A percentile compares a stretch with the other conserved stretches of the same genome.
Conservation (phyloP, 345 rosid genomes). For the Cardamine occulta region DNA sequence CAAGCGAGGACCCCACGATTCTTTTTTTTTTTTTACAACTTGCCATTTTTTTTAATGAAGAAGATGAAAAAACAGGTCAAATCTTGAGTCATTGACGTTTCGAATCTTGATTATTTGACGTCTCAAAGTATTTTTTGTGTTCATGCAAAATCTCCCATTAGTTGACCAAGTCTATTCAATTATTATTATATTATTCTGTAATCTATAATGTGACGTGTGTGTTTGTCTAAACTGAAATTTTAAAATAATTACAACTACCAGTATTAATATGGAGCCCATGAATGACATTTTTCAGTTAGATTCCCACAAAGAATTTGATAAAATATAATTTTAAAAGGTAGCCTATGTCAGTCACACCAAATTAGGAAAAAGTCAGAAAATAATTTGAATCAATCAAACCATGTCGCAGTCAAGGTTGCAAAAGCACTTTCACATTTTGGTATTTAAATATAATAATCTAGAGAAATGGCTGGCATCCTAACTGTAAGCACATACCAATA, state of each 20-base stretch:
- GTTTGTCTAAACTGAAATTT: conserved; percentile 14
- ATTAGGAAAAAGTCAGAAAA: background rate
- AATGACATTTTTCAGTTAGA: conserved; percentile 19
- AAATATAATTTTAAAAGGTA: background rate
- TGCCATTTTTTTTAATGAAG: conserved; percentile 16
- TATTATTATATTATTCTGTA: background rate
- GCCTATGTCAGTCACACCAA: conserved; percentile 34
- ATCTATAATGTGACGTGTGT: background rate
- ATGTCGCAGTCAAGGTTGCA: conserved; percentile 38
- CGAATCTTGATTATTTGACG: conserved; percentile 37
- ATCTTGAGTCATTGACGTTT: background rate
- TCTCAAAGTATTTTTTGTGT: conserved; percentile 32
- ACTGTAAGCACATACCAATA: conserved; percentile 18
- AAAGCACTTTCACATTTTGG: conserved; percentile 24
- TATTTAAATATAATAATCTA: background rate
- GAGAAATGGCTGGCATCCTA: conserved; percentile 25
- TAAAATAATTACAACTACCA: background rate
- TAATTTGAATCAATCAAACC: conserved; percentile 26
- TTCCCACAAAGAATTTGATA: conserved; percentile 7
- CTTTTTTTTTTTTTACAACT: conserved; percentile 16
- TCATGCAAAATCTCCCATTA: conserved; percentile 32
- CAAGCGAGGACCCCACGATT: conserved; percentile 30
- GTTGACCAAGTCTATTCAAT: conserved; percentile 32
- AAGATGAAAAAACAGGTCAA: background rate
- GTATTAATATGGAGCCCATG: conserved; percentile 30